phyloP scores from a whole-genome alignment of 1,284 basidiomycete genomes.

The Heterobasidion parviporum region DNA sequence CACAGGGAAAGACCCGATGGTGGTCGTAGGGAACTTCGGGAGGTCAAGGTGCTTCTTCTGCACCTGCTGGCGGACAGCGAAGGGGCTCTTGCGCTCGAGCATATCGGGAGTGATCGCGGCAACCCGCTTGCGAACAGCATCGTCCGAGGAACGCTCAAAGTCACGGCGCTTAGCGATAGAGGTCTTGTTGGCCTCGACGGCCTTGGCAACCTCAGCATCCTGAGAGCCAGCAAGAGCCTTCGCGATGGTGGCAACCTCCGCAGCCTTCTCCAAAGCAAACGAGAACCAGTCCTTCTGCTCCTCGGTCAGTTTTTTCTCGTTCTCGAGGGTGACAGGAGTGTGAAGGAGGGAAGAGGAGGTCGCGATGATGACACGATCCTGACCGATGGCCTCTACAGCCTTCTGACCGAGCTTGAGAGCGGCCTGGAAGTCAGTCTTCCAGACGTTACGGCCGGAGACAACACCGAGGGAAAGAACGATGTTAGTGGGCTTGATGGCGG shows the following conservation, averaged over 20 bases:
- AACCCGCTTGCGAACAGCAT: constrained; percentile 93
- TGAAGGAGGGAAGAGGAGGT: constrained; percentile 98
- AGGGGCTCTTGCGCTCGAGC: constrained; percentile 88
- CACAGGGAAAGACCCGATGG: constrained; percentile 96
- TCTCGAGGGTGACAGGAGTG: constrained; percentile 92
- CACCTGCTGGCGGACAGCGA: constrained; percentile 81
- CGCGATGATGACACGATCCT: constrained; percentile 86
- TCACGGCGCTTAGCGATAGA: constrained; percentile 95
- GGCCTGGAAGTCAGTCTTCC: constrained; percentile 93
- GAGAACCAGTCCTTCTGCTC: constrained; percentile 99
- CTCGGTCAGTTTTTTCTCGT: constrained; percentile 86
- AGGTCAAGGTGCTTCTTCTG: constrained; percentile 89
- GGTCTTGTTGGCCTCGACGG: constrained; percentile 81
- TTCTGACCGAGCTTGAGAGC: constrained; percentile 83
- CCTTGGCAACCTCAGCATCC: constrained; percentile 57
- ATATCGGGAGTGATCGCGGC: constrained; percentile 84
- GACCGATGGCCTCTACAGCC: constrained; percentile 76
- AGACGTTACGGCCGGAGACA: constrained; percentile 99
- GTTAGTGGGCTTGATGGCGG: constrained; percentile 77
- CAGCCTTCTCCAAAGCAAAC: constrained; percentile 95
- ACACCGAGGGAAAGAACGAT: constrained; percentile 90
- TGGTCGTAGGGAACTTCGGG: constrained; percentile 98
- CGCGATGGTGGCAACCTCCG: constrained; percentile 87
- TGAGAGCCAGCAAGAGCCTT: constrained; percentile 78
- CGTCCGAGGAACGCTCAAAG: constrained; percentile 94